Evolutionary conservation across 805 yeast genomes (phyloP).

Genomic region (Wickerhamomyces bovis): DNA sequence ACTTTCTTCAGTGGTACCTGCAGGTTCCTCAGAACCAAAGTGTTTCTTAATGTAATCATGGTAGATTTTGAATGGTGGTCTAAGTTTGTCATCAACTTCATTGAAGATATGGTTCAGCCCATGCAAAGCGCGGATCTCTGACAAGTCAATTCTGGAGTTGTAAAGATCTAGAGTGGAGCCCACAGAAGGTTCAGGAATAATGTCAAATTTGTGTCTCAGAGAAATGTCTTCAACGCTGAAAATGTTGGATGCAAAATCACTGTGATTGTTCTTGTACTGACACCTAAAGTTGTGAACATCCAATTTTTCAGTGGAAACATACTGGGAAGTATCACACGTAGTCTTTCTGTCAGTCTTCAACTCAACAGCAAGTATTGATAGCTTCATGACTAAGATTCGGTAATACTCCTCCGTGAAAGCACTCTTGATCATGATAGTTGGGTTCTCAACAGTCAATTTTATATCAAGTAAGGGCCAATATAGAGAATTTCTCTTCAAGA

Average conservation of each 20-base stretch:
- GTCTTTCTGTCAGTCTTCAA: slow-evolving; percentile 8
- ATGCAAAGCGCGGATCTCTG: slow-evolving; percentile 24
- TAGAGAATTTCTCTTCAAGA: slow-evolving; percentile 14
- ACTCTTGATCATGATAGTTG: slow-evolving; percentile 29
- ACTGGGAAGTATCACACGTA: slow-evolving; percentile 19
- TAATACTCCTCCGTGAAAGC: slow-evolving; percentile 24
- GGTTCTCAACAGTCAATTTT: slow-evolving; percentile 35
- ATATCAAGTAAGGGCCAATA: slow-evolving; percentile 30
- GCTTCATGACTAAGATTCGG: slow-evolving; percentile 25
- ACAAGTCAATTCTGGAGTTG: slow-evolving; percentile 21
- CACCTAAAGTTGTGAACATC: slow-evolving; percentile 11
- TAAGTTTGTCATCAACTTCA: slow-evolving; percentile 12
- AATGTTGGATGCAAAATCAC: slow-evolving; percentile 4
- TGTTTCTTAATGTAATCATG: background rate
- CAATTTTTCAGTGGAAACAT: slow-evolving; percentile 8
- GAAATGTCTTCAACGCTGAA: slow-evolving; percentile 13
- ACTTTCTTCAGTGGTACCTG: background rate
- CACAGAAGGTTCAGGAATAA: slow-evolving; percentile 12
- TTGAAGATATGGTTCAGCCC: slow-evolving; percentile 23
- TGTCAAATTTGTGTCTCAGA: slow-evolving; percentile 8
- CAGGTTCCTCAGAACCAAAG: background rate
- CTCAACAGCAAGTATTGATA: slow-evolving; percentile 20
- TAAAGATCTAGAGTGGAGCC: slow-evolving; percentile 5
- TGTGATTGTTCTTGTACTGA: slow-evolving; percentile 14
- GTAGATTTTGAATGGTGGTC: slow-evolving; percentile 4